Evolutionary conservation across 257 asterid genomes (phyloP).

Genomic region (Haberlea rhodopensis): DNA sequence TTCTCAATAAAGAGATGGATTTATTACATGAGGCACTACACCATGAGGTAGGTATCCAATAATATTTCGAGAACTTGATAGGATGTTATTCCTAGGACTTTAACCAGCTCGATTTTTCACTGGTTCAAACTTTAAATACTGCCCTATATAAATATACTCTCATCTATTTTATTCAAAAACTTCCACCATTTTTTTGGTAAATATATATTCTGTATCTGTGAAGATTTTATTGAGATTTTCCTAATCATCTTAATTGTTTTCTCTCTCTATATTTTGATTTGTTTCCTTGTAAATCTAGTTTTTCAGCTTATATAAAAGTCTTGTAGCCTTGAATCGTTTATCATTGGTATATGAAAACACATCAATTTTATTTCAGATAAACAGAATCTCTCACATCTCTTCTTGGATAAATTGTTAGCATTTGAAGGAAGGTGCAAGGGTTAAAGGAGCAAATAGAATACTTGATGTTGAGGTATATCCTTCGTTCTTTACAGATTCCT

Average conservation of each 20-base stretch:
- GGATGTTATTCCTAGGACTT: too few species aligned
- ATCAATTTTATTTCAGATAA: not conserved
- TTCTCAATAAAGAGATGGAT: too few species aligned
- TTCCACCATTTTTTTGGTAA: not conserved
- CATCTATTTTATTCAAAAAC: not conserved
- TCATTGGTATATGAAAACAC: not conserved
- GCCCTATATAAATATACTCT: too few species aligned
- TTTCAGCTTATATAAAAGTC: not conserved
- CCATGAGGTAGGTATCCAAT: too few species aligned
- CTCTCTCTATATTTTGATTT: not conserved
- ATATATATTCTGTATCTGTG: not conserved
- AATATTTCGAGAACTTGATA: too few species aligned
- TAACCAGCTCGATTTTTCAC: too few species aligned
- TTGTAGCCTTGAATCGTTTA: not conserved
- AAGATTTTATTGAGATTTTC: not conserved
- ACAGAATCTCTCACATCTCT: not conserved
- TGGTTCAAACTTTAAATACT: too few species aligned
- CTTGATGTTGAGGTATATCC: not conserved
- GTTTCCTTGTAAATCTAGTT: not conserved
- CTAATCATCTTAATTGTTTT: too few species aligned
- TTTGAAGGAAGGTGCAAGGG: not conserved
- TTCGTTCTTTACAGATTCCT: not conserved
- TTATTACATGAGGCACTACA: too few species aligned
- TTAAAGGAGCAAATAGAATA: too few species aligned
- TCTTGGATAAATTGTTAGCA: too few species aligned